These are phyloP conservation scores for Aquilaria malaccensis DNA, from an alignment of 345 rosid species.

Conservation along the genomic window DNA sequence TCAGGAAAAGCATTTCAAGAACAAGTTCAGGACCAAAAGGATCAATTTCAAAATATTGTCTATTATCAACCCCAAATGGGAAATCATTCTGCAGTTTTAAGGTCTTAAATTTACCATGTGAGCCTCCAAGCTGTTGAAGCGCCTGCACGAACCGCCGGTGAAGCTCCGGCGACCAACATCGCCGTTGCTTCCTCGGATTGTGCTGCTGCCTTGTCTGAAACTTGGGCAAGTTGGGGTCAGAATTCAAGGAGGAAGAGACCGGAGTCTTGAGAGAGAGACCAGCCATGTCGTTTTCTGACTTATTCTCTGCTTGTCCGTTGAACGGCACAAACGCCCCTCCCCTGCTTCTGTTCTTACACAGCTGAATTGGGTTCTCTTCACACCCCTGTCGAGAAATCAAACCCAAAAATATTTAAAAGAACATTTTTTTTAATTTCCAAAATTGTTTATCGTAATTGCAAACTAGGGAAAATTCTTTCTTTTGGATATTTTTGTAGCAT, in stretches of 20 bases:
- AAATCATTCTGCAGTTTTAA: neutral
- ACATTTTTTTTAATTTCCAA: neutral
- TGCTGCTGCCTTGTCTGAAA: conserved; percentile 25
- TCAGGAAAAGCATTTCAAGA: neutral
- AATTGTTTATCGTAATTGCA: neutral
- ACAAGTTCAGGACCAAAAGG: neutral
- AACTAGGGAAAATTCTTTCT: neutral
- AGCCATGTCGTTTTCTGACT: conserved; percentile 28
- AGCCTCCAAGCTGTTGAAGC: conserved; percentile 67
- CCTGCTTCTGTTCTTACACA: conserved; percentile 17
- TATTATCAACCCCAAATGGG: neutral
- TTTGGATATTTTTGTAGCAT: neutral
- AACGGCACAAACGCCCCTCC: conserved; percentile 40
- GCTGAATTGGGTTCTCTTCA: conserved; percentile 34
- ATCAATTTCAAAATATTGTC: neutral
- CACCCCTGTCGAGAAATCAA: conserved; percentile 23
- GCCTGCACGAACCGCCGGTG: conserved; percentile 66
- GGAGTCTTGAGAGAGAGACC: conserved; percentile 36
- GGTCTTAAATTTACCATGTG: conserved; percentile 32
- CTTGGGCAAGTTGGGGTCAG: conserved; percentile 27
- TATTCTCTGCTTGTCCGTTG: conserved; percentile 17
- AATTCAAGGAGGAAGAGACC: conserved; percentile 16
- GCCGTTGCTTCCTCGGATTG: conserved; percentile 51
- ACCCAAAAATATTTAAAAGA: neutral
- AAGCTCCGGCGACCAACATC: conserved; percentile 82